Evolutionary conservation across 176 grass and related monocot species (phyloP).

Genomic region (Puccinellia tenuiflora): DNA sequence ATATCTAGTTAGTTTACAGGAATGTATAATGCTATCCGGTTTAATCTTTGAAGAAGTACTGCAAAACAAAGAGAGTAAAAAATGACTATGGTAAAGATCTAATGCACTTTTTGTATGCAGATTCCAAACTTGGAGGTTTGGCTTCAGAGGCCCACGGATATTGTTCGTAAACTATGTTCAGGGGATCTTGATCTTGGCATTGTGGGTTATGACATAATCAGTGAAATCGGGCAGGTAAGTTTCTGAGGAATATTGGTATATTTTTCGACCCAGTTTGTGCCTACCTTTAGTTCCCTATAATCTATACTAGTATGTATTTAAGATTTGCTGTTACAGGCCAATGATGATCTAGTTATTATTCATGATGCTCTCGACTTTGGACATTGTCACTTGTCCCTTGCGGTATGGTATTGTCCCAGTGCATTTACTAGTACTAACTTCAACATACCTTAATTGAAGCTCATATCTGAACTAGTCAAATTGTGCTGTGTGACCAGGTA

Average conservation of each 20-base stretch:
- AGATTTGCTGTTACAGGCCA: slow-evolving; percentile 46
- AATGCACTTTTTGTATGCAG: slow-evolving; percentile 23
- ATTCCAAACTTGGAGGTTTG: slow-evolving; percentile 91
- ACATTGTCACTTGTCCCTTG: slow-evolving; percentile 75
- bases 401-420: slow-evolving; percentile 48
- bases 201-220: slow-evolving; percentile 83
- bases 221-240: slow-evolving; percentile 65
- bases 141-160: slow-evolving; percentile 97
- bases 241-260: not conserved
- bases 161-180: slow-evolving; percentile 72
- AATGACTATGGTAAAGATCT: not conserved
- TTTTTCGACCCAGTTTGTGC: not conserved
- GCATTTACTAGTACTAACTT: slow-evolving; percentile 3
- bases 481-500: slow-evolving; percentile 49
- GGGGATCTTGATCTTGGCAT: slow-evolving; percentile 93
- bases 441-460: slow-evolving; percentile 4
- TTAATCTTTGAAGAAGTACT: not conserved
- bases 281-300: not conserved
- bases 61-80: not conserved
- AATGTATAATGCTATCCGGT: not conserved
- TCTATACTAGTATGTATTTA: not conserved
- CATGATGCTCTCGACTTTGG: slow-evolving; percentile 90
- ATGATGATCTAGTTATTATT: slow-evolving; percentile 78
- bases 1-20: not conserved
- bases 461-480: slow-evolving; percentile 19